Conservation (phyloP, 805 yeast genomes). For the Metschnikowia continentalis region DNA sequence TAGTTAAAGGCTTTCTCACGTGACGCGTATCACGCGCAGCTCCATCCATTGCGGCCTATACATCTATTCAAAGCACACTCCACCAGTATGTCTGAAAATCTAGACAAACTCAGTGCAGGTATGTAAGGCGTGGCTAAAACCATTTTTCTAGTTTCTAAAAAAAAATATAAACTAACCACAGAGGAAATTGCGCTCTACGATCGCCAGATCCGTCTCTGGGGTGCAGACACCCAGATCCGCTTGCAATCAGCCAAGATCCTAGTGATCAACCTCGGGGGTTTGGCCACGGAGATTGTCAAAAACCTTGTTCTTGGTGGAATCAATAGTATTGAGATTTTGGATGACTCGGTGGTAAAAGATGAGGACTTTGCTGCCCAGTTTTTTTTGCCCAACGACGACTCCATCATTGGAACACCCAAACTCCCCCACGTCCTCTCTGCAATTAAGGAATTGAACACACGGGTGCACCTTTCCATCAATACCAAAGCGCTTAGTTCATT, state of each 20-base stretch:
- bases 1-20: too few species aligned
- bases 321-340: constrained; percentile 71
- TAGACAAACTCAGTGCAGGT: constrained; percentile 20
- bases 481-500: constrained; percentile 20
- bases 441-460: constrained; percentile 71
- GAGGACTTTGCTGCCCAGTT: constrained; percentile 74
- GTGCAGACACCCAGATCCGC: constrained; percentile 80
- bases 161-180: constrained; percentile 6
- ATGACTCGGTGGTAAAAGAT: constrained; percentile 48
- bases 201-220: constrained; percentile 95
- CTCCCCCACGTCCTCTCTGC: constrained; percentile 51
- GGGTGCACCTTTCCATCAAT: constrained; percentile 58
- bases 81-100: background rate
- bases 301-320: constrained; percentile 86
- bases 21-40: too few species aligned
- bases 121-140: constrained; percentile 5
- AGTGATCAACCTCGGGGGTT: constrained; percentile 67
- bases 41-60: too few species aligned
- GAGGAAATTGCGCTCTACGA: constrained; percentile 92
- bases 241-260: constrained; percentile 71
- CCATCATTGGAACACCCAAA: constrained; percentile 53
- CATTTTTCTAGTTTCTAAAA: too few species aligned
- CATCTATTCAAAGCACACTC: too few species aligned
- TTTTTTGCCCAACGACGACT: constrained; percentile 52
- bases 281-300: constrained; percentile 79